These are phyloP conservation scores for Amanita fuliginea DNA, from an alignment of 768 basidiomycete genomes.

Conservation along the genomic window DNA sequence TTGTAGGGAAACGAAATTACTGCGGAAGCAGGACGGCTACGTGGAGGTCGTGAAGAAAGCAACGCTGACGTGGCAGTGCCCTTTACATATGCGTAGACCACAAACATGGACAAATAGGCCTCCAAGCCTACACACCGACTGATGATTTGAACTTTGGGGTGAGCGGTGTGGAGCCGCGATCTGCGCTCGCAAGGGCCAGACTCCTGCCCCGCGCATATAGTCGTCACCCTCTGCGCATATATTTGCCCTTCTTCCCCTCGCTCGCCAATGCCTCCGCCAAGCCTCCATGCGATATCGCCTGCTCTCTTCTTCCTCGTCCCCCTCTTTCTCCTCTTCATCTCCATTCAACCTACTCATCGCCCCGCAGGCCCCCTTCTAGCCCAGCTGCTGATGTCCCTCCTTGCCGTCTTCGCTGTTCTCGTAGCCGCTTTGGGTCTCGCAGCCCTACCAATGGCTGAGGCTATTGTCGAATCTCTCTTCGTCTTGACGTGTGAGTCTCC, in stretches of 20 bases:
- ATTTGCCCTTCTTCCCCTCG: not conserved
- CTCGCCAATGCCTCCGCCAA: not conserved
- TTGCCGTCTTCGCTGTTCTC: slow-evolving; percentile 12
- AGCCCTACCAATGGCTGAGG: slow-evolving; percentile 8
- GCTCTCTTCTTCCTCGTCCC: slow-evolving; percentile 11
- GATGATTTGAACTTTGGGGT: too few relatives aligned
- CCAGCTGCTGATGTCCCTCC: slow-evolving; percentile 8
- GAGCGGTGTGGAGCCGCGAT: too few relatives aligned
- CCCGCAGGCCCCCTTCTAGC: slow-evolving; percentile 2
- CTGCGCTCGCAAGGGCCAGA: too few relatives aligned
- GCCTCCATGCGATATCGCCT: slow-evolving; percentile 7
- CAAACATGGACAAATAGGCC: not conserved
- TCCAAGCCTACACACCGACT: too few relatives aligned
- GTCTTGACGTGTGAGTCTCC: slow-evolving; percentile 11
- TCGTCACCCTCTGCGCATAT: too few relatives aligned
- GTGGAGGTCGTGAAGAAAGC: slow-evolving; percentile 20
- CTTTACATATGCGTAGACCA: too few relatives aligned
- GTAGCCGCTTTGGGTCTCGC: slow-evolving; percentile 11
- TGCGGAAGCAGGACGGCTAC: slow-evolving; percentile 27
- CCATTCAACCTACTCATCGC: slow-evolving; percentile 7
- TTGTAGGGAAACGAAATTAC: slow-evolving; percentile 14
- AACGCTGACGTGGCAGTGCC: slow-evolving; percentile 11
- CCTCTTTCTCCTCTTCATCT: slow-evolving; percentile 12
- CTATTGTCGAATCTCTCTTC: slow-evolving; percentile 13
- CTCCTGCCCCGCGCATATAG: too few relatives aligned